phyloP scores from a whole-genome alignment of 2,329 filamentous ascomycete species.

The Hypoxylon sp. region DNA sequence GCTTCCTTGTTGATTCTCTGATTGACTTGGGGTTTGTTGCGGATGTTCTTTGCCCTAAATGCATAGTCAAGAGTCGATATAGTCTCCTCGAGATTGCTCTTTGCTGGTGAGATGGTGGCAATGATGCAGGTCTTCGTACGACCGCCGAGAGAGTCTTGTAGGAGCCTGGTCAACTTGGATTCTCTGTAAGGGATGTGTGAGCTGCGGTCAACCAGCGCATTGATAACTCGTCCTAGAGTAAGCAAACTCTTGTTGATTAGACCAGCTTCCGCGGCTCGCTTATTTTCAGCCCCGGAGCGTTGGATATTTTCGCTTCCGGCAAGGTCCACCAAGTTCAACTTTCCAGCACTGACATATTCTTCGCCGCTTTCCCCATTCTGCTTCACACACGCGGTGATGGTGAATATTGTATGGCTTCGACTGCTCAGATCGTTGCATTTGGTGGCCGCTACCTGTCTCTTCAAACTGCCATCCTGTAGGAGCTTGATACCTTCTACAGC shows the following conservation, averaged over 20 bases:
- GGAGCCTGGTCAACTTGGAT: constrained; percentile 91
- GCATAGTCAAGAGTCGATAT: constrained; percentile 98
- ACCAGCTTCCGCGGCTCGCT: constrained; percentile 93
- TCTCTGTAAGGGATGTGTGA: constrained; percentile 92
- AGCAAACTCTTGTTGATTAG: constrained; percentile 98
- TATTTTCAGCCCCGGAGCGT: constrained; percentile 96
- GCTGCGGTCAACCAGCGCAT: constrained; percentile 90
- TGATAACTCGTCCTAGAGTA: constrained; percentile 95
- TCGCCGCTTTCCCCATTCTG: constrained; percentile 84
- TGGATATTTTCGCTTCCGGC: constrained; percentile 98
- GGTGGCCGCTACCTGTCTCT: constrained; percentile 98
- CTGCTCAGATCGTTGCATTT: constrained; percentile 99
- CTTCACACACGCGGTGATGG: constrained; percentile 92
- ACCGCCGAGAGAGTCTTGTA: constrained; percentile 97
- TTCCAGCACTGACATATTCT: constrained; percentile 90
- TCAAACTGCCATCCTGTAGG: constrained; percentile 88
- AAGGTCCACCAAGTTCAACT: constrained; percentile 95
- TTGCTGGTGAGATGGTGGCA: constrained; percentile 93
- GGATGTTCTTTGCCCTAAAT: constrained; percentile 97
- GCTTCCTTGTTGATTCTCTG: constrained; percentile 94
- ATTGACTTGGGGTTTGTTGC: constrained; percentile 97
- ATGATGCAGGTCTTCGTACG: constrained; percentile 99
- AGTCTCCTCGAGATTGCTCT: constrained; percentile 95
- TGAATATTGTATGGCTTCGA: constrained; percentile 97
- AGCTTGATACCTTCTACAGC: constrained; percentile 89